Conservation (phyloP, 2,329 filamentous ascomycete species). For the Cladophialophora chaetospira region DNA sequence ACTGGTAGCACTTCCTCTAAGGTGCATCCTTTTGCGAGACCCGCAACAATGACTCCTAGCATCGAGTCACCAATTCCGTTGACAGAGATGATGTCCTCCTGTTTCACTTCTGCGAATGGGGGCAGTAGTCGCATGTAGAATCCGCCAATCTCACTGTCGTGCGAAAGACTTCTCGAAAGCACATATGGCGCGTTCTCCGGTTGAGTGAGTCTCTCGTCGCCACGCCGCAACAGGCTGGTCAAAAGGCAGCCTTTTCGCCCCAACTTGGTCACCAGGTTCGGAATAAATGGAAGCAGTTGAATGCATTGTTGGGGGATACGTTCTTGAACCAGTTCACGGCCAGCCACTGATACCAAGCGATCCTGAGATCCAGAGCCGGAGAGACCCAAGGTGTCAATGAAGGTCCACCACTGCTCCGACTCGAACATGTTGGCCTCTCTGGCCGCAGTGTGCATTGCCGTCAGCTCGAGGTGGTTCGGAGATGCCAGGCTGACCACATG, state of each 20-base stretch:
- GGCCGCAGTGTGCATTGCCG: constrained; percentile 74
- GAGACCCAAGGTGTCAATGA: constrained; percentile 79
- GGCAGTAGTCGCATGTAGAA: constrained; percentile 81
- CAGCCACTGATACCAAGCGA: constrained; percentile 69
- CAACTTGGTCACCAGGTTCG: constrained; percentile 81
- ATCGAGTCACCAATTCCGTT: constrained; percentile 96
- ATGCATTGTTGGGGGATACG: constrained; percentile 83
- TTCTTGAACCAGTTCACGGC: constrained; percentile 67
- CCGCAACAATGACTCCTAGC: constrained; percentile 79
- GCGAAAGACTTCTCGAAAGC: constrained; percentile 62
- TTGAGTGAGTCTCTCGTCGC: constrained; percentile 67
- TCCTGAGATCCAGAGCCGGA: constrained; percentile 68
- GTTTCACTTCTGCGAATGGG: constrained; percentile 61
- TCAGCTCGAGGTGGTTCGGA: constrained; percentile 81
- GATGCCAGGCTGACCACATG: constrained; percentile 72
- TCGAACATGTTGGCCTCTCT: constrained; percentile 69
- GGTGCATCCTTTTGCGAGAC: constrained; percentile 61
- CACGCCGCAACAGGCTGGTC: constrained; percentile 67
- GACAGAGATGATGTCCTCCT: constrained; percentile 75
- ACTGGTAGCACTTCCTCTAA: constrained; percentile 69
- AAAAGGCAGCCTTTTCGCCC: constrained; percentile 75
- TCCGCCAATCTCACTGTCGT: constrained; percentile 68
- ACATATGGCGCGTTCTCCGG: constrained; percentile 69
- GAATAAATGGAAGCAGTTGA: constrained; percentile 85
- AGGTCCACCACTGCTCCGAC: constrained; percentile 70